Evolutionary conservation across 768 basidiomycete genomes (phyloP).

Genomic region (Suillus tomentosus): DNA sequence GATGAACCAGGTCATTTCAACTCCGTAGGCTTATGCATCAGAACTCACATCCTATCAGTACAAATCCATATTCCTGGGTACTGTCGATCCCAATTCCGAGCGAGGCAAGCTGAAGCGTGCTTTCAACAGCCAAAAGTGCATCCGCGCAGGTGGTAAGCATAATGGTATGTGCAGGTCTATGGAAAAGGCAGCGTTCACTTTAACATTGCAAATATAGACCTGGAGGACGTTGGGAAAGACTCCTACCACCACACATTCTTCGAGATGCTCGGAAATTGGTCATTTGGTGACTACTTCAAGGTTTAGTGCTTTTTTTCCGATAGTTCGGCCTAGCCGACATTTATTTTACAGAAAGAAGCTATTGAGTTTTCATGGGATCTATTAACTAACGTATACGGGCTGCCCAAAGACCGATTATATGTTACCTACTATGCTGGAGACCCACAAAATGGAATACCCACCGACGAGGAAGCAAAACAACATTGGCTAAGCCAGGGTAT

Average conservation of each 20-base stretch:
- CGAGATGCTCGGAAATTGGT: conserved; percentile 99
- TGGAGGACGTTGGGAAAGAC: conserved; percentile 98
- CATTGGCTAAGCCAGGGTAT: conserved; percentile 91
- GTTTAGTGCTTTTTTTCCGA: conserved; percentile 37
- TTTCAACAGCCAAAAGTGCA: conserved; percentile 97
- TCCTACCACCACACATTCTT: conserved; percentile 99
- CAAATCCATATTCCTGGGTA: conserved; percentile 97
- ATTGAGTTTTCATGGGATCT: conserved; percentile 94
- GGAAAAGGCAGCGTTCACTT: neutral
- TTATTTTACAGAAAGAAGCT: conserved; percentile 75
- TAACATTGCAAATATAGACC: conserved; percentile 52
- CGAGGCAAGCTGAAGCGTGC: conserved; percentile 90
- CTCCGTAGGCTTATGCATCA: neutral
- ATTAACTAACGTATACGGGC: conserved; percentile 83
- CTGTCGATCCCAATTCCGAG: conserved; percentile 92
- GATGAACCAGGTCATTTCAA: conserved; percentile 80
- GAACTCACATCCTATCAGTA: conserved; percentile 53
- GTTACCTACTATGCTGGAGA: conserved; percentile 99
- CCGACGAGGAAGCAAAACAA: conserved; percentile 87
- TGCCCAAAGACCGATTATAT: conserved; percentile 90
- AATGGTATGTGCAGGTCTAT: conserved; percentile 60
- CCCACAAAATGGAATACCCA: conserved; percentile 75
- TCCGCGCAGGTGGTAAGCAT: conserved; percentile 98
- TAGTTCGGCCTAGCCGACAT: conserved; percentile 13
- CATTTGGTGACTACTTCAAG: conserved; percentile 99